phyloP scores from a whole-genome alignment of 257 asterid species.

The Orobanche coerulescens region DNA sequence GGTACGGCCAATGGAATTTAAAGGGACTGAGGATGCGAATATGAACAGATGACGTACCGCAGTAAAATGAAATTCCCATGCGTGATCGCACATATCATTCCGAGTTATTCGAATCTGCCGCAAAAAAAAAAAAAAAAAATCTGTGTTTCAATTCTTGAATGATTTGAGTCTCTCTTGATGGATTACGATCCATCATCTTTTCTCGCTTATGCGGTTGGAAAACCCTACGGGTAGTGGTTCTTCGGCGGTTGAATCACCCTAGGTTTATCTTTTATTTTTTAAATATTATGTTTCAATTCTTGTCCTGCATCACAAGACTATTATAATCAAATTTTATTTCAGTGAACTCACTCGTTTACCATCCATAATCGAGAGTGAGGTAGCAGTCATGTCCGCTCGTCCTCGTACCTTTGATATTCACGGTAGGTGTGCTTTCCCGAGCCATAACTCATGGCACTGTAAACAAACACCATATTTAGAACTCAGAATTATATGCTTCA shows the following conservation, averaged over 20 bases:
- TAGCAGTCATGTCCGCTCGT: slow-evolving; percentile 46
- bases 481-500: neutral
- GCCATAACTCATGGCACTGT: slow-evolving; percentile 74
- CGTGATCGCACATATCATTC: slow-evolving; percentile 66
- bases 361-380: slow-evolving; percentile 58
- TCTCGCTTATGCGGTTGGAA: no score
- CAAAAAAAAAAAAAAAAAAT: slow-evolving; percentile 23
- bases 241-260: no score
- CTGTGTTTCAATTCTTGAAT: neutral
- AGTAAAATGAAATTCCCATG: slow-evolving; percentile 67
- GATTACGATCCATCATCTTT: no score
- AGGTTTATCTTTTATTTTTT: no score
- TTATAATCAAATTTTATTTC: neutral
- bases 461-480: neutral
- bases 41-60: slow-evolving; percentile 36
- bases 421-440: slow-evolving; percentile 74
- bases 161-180: no score
- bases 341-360: slow-evolving; percentile 54
- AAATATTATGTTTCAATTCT: no score
- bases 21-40: neutral
- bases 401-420: slow-evolving; percentile 48
- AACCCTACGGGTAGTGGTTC: no score
- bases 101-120: slow-evolving; percentile 54
- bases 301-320: no score
- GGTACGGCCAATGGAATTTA: neutral